phyloP scores from a whole-genome alignment of 148 eudicot species.

The Vaccinium corymbosum region DNA sequence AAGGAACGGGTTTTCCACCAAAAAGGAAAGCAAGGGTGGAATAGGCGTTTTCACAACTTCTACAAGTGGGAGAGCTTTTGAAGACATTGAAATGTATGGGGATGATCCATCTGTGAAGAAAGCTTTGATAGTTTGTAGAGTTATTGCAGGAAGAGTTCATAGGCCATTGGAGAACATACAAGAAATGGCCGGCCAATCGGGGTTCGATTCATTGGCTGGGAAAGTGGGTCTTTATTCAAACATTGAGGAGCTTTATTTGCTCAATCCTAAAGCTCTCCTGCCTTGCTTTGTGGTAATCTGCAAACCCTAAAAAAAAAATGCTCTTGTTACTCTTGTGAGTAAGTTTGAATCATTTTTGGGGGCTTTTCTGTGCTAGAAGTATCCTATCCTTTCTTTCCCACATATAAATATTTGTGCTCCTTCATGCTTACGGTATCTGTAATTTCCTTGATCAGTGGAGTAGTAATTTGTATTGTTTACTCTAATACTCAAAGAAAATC shows the following conservation, averaged over 20 bases:
- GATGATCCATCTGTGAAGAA: constrained; percentile 45
- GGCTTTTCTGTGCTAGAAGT: neutral
- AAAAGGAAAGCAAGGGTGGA: constrained; percentile 54
- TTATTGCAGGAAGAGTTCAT: constrained; percentile 97
- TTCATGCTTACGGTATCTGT: neutral
- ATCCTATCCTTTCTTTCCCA: neutral
- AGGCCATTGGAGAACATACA: constrained; percentile 82
- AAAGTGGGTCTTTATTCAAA: constrained; percentile 89
- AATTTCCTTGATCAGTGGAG: neutral
- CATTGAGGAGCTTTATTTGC: constrained; percentile 94
- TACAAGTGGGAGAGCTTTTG: constrained; percentile 89
- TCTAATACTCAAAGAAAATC: neutral
- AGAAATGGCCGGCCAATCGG: constrained; percentile 74
- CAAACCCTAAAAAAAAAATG: constrained; percentile 38
- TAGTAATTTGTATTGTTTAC: neutral
- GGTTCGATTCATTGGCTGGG: constrained; percentile 97
- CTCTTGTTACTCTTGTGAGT: neutral
- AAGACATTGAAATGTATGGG: constrained; percentile 42
- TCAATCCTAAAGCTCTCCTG: constrained; percentile 87
- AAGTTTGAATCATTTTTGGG: neutral
- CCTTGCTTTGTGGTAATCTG: constrained; percentile 97
- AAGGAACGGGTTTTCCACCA: constrained; percentile 67
- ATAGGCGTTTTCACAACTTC: constrained; percentile 91
- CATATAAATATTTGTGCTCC: constrained; percentile 4
- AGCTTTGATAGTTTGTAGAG: constrained; percentile 89